Evolutionary conservation across 2,329 filamentous ascomycete species (phyloP), one percentile per base, ranked within the genome.

Genomic region (Stenocarpella maydis): DNA sequence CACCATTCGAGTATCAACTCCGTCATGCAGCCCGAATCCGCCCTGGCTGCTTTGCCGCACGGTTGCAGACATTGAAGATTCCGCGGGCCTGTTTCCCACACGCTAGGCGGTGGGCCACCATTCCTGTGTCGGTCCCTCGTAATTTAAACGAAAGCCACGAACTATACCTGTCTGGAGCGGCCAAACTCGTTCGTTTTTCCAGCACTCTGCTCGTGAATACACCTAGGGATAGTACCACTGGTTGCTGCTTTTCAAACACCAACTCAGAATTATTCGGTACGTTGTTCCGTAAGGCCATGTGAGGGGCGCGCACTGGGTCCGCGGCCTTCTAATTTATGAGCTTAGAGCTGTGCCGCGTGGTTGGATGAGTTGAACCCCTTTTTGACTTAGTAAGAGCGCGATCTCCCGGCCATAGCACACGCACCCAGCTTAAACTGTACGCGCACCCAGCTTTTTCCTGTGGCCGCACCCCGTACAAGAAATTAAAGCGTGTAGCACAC

Each of bases 181-280:
- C n/a, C n/a, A 24, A 17, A 24, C 7, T 10, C 9, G 1, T 14
- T n/a, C n/a, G 14, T 12, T 47, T 24, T 10, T 3, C 2, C 21
- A 8, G 2, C n/a, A 47, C 1, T 2, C 9, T 21, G 19, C 19
- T 53, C 28, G 2, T 1, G 1, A 14, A 8, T 1, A 15, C 6
- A 39, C 15, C 1, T 12, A 15, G 12, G 15, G 7, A 9, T 17
- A 21, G 17, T 2, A 55, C 2, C 7, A 17, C 1, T 21, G 2
- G 7, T 12, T 10, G 3, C 3, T 7, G 0, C 3, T 12, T 6
- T 39, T 17, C 21, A 10, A 9, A 7, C 14, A 2, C 26, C 5
- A 17, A 8, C 2, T 34, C 4, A 5, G n/a, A 55, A 2, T 1
- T 19, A 12, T 1, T 41, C 12, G 14, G 12, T 17, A 1, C 3